These are phyloP conservation scores for Orychophragmus violaceus DNA, from an alignment of 345 rosid genomes.

Conservation along the genomic window DNA sequence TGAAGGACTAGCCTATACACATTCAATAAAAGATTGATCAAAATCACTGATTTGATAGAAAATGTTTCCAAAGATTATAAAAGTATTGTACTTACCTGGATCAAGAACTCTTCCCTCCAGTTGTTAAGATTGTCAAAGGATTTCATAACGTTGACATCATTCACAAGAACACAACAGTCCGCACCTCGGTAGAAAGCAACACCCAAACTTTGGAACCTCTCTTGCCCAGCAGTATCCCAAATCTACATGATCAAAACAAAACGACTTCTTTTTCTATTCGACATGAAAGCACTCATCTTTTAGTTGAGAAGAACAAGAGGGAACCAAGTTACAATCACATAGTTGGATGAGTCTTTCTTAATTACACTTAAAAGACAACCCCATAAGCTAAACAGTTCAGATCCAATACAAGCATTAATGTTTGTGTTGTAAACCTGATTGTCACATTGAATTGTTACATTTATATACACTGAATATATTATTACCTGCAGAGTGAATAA, in stretches of 20 bases:
- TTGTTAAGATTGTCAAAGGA: constrained; percentile 75
- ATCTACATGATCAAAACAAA: constrained; percentile 32
- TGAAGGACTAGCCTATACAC: constrained; percentile 65
- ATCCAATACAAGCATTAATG: background rate
- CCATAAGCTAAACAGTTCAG: background rate
- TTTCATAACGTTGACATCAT: constrained; percentile 73
- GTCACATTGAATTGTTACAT: too few species aligned
- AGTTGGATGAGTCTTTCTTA: background rate
- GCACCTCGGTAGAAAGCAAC: constrained; percentile 86
- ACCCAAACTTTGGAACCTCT: constrained; percentile 78
- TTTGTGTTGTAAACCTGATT: too few species aligned
- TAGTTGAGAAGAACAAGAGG: background rate
- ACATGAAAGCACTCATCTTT: background rate
- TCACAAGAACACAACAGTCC: constrained; percentile 75
- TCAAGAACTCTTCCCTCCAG: constrained; percentile 81
- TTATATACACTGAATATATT: background rate
- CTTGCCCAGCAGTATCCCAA: constrained; percentile 93
- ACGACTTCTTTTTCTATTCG: background rate
- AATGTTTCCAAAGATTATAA: background rate
- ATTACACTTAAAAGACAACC: too few species aligned
- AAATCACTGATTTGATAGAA: background rate
- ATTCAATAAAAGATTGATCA: background rate
- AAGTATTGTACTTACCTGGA: constrained; percentile 39
- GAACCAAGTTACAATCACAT: background rate
- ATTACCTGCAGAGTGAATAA: constrained; percentile 79